These are phyloP conservation scores for Vaccinium myrtillus DNA, from an alignment of 148 eudicot species.

Conservation along the genomic window DNA sequence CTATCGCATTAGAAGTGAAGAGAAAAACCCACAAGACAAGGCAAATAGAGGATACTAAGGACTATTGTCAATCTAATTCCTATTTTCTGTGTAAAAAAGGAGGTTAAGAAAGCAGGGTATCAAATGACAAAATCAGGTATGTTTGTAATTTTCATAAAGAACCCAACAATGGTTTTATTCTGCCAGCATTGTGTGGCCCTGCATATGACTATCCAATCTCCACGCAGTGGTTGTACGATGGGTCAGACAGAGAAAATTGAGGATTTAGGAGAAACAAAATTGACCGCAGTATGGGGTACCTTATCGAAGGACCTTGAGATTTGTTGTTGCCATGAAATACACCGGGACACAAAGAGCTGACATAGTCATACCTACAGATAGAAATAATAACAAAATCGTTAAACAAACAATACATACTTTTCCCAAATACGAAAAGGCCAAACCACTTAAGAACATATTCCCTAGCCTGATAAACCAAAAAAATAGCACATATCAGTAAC, in stretches of 20 bases:
- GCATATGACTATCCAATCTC: neutral
- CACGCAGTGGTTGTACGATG: neutral
- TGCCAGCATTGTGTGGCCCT: neutral
- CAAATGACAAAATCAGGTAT: neutral
- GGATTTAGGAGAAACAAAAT: neutral
- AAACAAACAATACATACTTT: neutral
- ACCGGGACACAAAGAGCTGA: conserved; percentile 75
- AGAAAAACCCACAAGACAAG: neutral
- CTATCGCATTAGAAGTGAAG: neutral
- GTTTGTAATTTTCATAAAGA: neutral
- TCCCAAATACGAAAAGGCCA: neutral
- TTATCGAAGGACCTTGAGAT: conserved; percentile 41
- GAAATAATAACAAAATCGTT: conserved; percentile 12
- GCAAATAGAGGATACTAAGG: neutral
- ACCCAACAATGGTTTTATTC: neutral
- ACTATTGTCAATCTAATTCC: neutral
- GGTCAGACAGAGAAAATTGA: neutral
- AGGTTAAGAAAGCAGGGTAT: neutral
- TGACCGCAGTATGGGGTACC: conserved; percentile 33
- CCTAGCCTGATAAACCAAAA: neutral
- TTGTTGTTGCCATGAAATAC: conserved; percentile 39
- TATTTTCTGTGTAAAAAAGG: neutral
- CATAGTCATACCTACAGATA: conserved; percentile 54
- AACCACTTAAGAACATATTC: neutral
- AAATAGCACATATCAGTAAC: neutral